Conservation (phyloP, 305 asterid genomes). For the Petunia hybrid region DNA sequence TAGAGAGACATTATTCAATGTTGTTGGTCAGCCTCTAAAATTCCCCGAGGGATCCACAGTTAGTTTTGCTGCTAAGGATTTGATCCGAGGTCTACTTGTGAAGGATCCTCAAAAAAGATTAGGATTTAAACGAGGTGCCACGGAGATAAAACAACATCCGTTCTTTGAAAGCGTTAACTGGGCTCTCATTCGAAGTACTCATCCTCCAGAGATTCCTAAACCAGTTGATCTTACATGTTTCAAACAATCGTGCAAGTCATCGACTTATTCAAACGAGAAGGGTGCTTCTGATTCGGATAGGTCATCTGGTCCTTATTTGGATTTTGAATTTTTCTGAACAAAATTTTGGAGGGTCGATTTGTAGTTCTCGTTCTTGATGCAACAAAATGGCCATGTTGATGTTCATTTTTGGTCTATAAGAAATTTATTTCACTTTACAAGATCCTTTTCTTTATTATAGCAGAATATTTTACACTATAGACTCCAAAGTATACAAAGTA, state of each 20-base stretch:
- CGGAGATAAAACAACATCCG: constrained; percentile 85
- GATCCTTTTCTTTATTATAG: background rate
- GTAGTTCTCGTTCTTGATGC: constrained; percentile 38
- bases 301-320: constrained; percentile 83
- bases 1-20: constrained; percentile 86
- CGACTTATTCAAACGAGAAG: constrained; percentile 57
- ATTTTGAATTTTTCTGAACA: constrained; percentile 80
- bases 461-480: background rate
- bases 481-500: background rate
- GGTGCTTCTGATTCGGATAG: constrained; percentile 62
- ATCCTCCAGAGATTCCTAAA: constrained; percentile 86
- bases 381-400: constrained; percentile 33
- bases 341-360: constrained; percentile 35
- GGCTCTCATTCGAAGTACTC: constrained; percentile 83
- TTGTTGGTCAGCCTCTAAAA: constrained; percentile 81
- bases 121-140: constrained; percentile 86
- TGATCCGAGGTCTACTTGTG: constrained; percentile 76
- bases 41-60: constrained; percentile 69
- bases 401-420: constrained; percentile 43
- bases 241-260: constrained; percentile 56
- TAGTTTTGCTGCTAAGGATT: constrained; percentile 85
- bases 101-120: constrained; percentile 90
- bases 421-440: constrained; percentile 33
- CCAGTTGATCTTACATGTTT: constrained; percentile 66
- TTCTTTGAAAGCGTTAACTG: constrained; percentile 80